A percentile compares a stretch with the other conserved stretches of the same genome.
Conservation (phyloP, 352 stramenopile genomes). For the Phytophthora hybrid region DNA sequence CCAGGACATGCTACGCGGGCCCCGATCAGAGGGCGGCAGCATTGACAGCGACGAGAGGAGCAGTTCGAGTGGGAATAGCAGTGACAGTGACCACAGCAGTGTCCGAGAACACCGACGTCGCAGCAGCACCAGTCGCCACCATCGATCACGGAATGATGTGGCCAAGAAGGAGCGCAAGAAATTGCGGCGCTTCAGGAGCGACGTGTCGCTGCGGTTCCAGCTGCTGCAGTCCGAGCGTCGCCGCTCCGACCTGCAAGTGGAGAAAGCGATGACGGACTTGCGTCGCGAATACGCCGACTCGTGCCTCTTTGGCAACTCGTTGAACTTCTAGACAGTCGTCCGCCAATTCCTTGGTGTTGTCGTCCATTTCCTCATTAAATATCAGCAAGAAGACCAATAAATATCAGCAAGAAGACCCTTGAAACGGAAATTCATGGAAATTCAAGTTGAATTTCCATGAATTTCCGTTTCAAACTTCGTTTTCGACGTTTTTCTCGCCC, state of each 20-base stretch:
- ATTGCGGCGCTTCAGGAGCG: conserved; percentile 51
- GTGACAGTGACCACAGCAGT: conserved; percentile 25
- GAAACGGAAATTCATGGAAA: background rate
- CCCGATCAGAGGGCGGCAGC: conserved; percentile 14
- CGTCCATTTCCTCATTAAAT: conserved; percentile 7
- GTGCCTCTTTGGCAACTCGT: conserved; percentile 64
- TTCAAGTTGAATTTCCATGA: background rate
- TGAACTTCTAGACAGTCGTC: conserved; percentile 27
- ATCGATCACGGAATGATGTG: conserved; percentile 14
- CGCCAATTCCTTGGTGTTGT: background rate
- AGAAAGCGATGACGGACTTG: conserved; percentile 60
- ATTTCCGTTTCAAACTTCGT: conserved; percentile 15
- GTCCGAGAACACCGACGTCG: background rate
- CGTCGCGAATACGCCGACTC: conserved; percentile 72
- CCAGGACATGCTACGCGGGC: conserved; percentile 40
- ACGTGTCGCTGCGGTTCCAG: conserved; percentile 63
- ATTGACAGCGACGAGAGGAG: conserved; percentile 21
- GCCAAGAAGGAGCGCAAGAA: conserved; percentile 57
- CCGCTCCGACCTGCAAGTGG: conserved; percentile 61
- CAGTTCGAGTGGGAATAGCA: conserved; percentile 18
- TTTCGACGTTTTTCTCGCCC: conserved; percentile 21
- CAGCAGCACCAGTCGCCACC: conserved; percentile 12
- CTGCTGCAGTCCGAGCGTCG: conserved; percentile 69
- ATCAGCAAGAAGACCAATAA: background rate
- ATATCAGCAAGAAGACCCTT: background rate